phyloP scores from a whole-genome alignment of 176 grass and related monocot genomes.

The Stipa capillata region DNA sequence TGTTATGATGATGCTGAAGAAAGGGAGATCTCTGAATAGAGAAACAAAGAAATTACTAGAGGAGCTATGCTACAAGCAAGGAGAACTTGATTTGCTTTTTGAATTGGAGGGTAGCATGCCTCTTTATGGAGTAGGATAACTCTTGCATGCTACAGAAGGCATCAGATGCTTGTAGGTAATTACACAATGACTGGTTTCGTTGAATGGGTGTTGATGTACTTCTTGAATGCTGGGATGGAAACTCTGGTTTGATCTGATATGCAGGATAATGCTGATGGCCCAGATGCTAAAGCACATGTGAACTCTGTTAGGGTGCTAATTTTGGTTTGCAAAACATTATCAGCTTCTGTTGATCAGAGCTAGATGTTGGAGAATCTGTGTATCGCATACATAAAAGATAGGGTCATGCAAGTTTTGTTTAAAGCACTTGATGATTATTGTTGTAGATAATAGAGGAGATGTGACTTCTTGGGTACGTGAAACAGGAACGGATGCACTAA shows the following conservation, averaged over 20 bases:
- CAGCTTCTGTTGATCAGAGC: slow-evolving; percentile 37
- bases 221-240: slow-evolving; percentile 11
- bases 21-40: background rate
- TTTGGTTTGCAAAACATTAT: slow-evolving; percentile 62
- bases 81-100: background rate
- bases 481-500: slow-evolving; percentile 92
- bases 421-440: slow-evolving; percentile 92
- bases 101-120: background rate
- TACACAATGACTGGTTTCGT: background rate
- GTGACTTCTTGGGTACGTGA: slow-evolving; percentile 96
- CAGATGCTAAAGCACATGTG: slow-evolving; percentile 77
- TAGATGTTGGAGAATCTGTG: slow-evolving; percentile 25
- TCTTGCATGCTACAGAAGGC: background rate
- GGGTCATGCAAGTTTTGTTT: slow-evolving; percentile 62
- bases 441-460: slow-evolving; percentile 95
- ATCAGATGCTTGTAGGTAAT: background rate
- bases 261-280: slow-evolving; percentile 69
- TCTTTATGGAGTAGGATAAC: background rate
- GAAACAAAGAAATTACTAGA: background rate
- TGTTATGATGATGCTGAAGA: background rate
- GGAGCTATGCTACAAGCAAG: background rate
- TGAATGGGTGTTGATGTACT: background rate
- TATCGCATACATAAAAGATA: slow-evolving; percentile 67
- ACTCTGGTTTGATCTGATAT: slow-evolving; percentile 14
- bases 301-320: slow-evolving; percentile 69